A percentile compares a stretch with the other conserved stretches of the same genome.
Conservation (phyloP, 768 basidiomycete species). For the Boletus sp. region DNA sequence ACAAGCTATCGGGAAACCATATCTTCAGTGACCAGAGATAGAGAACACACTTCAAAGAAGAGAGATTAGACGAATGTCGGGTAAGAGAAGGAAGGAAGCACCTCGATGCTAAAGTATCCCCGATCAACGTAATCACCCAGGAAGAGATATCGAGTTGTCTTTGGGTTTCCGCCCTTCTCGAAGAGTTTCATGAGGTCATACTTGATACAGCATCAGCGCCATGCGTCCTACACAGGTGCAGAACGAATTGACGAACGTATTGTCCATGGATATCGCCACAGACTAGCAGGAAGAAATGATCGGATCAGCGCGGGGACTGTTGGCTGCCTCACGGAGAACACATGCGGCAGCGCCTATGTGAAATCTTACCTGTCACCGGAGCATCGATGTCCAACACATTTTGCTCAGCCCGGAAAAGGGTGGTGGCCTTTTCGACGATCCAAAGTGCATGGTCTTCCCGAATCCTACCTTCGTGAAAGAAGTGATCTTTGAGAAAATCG, state of each 20-base stretch:
- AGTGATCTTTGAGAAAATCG: conserved; percentile 73
- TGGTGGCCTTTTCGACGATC: conserved; percentile 58
- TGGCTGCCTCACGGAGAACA: conserved; percentile 15
- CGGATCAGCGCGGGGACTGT: conserved; percentile 8
- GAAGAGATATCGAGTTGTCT: conserved; percentile 70
- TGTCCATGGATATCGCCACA: conserved; percentile 23
- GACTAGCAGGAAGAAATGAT: conserved; percentile 6
- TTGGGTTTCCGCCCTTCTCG: conserved; percentile 72
- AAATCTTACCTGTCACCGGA: conserved; percentile 59
- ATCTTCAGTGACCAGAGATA: conserved; percentile 64
- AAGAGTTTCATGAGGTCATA: conserved; percentile 80
- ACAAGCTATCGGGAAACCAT: conserved; percentile 58
- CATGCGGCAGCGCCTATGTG: neutral
- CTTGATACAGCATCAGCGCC: conserved; percentile 32
- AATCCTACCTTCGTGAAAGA: conserved; percentile 65
- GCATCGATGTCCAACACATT: conserved; percentile 70
- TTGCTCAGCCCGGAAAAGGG: conserved; percentile 55
- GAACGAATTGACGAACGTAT: conserved; percentile 23
- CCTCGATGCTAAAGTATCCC: conserved; percentile 75
- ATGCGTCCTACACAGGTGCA: neutral
- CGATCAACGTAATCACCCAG: conserved; percentile 74
- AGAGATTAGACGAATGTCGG: neutral
- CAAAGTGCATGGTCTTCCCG: conserved; percentile 66
- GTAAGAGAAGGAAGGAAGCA: conserved; percentile 23
- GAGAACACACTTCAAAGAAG: conserved; percentile 44